Evolutionary conservation across 2,329 filamentous ascomycete species (phyloP).

Genomic region (Aureobasidium sp.): DNA sequence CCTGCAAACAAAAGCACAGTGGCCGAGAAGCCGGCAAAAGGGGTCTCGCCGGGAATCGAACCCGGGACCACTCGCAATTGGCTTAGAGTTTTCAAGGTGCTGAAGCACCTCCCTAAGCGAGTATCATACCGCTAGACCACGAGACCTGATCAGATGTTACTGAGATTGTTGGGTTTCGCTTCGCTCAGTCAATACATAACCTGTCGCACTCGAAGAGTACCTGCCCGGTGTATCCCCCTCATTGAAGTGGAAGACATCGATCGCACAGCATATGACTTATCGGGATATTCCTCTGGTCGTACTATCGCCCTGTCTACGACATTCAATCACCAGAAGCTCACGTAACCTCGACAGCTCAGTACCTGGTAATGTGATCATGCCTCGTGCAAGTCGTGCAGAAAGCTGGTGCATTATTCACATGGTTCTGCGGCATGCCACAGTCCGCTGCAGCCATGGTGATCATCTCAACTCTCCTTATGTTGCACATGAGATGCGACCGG

Average conservation of each 20-base stretch:
- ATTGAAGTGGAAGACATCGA: too few relatives aligned
- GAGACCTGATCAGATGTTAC: not conserved
- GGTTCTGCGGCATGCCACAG: not conserved
- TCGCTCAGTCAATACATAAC: too few relatives aligned
- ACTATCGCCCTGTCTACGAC: not conserved
- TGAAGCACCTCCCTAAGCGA: constrained; percentile 1
- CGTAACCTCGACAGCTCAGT: not conserved
- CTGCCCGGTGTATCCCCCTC: too few relatives aligned
- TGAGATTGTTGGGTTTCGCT: not conserved
- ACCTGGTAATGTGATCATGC: not conserved
- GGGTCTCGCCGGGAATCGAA: not conserved
- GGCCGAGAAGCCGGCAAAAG: not conserved
- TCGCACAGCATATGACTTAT: not conserved
- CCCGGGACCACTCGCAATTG: not conserved
- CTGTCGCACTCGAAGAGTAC: too few relatives aligned
- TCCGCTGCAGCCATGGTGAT: not conserved
- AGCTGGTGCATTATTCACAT: not conserved
- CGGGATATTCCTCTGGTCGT: not conserved
- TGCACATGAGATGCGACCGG: not conserved
- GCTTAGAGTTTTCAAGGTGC: not conserved
- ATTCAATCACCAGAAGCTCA: not conserved
- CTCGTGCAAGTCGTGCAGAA: constrained; percentile 1
- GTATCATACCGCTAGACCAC: constrained; percentile 14
- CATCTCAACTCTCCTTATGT: not conserved
- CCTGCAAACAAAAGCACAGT: not conserved